A percentile compares a stretch with the other conserved stretches of the same genome.
Evolutionary conservation across 192 early-diverging fungal species (phyloP).

Genomic region (Anaeromyces robustus): DNA sequence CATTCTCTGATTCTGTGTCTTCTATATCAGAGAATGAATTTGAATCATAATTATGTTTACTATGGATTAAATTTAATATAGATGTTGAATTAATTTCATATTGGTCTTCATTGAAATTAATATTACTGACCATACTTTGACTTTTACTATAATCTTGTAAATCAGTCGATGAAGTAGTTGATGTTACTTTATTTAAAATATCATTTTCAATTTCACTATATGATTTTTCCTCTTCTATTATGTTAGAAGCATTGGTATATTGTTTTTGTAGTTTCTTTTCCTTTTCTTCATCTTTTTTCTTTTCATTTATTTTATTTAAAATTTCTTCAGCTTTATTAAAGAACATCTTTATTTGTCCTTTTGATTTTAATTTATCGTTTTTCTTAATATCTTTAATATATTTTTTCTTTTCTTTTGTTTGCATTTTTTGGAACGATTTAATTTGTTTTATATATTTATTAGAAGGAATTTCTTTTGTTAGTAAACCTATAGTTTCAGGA

Average conservation of each 20-base stretch:
- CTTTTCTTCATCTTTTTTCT: background rate
- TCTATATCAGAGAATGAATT: background rate
- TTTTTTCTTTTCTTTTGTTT: background rate
- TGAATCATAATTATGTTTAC: background rate
- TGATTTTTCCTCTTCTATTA: background rate
- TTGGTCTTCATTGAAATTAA: background rate
- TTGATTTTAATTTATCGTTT: background rate
- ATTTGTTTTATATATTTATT: background rate
- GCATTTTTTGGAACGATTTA: background rate
- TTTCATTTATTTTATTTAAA: background rate
- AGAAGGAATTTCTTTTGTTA: background rate
- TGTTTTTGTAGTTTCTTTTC: background rate
- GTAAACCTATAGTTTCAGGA: background rate
- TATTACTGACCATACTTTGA: background rate
- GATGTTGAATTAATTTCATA: background rate
- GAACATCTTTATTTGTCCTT: background rate
- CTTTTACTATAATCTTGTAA: background rate
- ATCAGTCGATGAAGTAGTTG: background rate
- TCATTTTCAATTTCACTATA: background rate
- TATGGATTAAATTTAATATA: background rate
- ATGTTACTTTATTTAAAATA: background rate
- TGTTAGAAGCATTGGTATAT: background rate
- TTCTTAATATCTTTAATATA: background rate
- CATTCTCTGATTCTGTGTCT: background rate
- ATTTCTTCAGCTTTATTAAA: background rate